A percentile compares a stretch with the other conserved stretches of the same genome.
Conservation (phyloP, 75 land plant species). For the Picea sitchensis region DNA sequence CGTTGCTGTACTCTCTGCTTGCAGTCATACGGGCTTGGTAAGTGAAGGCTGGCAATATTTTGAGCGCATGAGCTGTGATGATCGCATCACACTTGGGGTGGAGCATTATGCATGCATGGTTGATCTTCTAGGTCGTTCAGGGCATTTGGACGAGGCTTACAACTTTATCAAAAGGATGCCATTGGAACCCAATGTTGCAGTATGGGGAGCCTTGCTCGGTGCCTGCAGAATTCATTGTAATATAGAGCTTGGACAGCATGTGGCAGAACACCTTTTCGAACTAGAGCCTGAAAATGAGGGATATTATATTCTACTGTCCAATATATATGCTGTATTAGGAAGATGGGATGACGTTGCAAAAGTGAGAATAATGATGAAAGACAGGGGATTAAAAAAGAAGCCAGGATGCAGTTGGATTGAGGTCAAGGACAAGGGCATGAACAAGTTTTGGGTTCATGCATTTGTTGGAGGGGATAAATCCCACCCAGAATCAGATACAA, state of each 20-base stretch:
- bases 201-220: conserved; percentile 8
- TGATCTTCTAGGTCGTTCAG: background rate
- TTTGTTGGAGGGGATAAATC: conserved; percentile 15
- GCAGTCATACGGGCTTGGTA: background rate
- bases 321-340: conserved; percentile 12
- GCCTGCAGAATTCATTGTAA: conserved; percentile 17
- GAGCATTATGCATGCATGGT: no score
- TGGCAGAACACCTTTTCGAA: background rate
- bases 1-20: background rate
- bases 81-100: background rate
- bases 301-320: conserved; percentile 13
- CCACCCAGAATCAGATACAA: conserved; percentile 14
- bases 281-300: conserved; percentile 14
- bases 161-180: background rate
- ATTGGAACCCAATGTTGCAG: background rate
- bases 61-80: background rate
- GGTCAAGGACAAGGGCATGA: background rate
- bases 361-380: conserved; percentile 6
- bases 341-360: conserved; percentile 5
- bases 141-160: background rate
- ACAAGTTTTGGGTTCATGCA: background rate
- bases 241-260: conserved; percentile 7
- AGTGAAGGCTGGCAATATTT: conserved; percentile 9
- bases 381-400: conserved; percentile 10
- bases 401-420: conserved; percentile 15